Conservation (phyloP, 352 stramenopile species). For the Globisporangium takayamanum region DNA sequence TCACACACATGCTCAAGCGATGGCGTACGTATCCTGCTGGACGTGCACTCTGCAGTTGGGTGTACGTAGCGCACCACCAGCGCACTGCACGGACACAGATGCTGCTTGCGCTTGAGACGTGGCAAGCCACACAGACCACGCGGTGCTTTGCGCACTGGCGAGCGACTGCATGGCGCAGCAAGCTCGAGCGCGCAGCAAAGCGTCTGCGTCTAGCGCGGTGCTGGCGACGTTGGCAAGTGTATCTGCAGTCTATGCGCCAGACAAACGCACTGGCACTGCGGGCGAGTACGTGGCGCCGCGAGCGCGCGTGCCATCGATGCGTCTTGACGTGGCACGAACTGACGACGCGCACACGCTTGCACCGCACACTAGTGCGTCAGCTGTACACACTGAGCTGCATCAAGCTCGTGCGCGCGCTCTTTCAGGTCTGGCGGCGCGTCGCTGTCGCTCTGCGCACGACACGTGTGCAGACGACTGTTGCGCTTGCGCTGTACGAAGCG, state of each 20-base stretch:
- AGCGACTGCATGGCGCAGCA: not conserved
- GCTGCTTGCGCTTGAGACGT: constrained; percentile 24
- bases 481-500: constrained; percentile 15
- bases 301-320: not conserved
- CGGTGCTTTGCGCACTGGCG: constrained; percentile 4
- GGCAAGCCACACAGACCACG: constrained; percentile 13
- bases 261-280: not conserved
- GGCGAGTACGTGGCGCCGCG: not conserved
- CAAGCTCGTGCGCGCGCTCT: constrained; percentile 19
- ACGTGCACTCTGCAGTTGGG: constrained; percentile 18
- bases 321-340: constrained; percentile 23
- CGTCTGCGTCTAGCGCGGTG: not conserved
- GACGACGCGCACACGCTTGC: constrained; percentile 3
- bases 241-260: not conserved
- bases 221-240: constrained; percentile 7
- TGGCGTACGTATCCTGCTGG: constrained; percentile 18
- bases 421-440: constrained; percentile 25
- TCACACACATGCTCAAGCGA: constrained; percentile 15
- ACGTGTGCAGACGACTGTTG: constrained; percentile 20
- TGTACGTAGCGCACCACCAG: not conserved
- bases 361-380: constrained; percentile 19
- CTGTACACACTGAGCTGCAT: constrained; percentile 25
- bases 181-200: not conserved
- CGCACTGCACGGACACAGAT: constrained; percentile 13
- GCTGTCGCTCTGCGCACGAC: constrained; percentile 14